A percentile compares a stretch with the other conserved stretches of the same genome.
phyloP scores from a whole-genome alignment of 2,329 filamentous ascomycete genomes.

The Aspergillus pseudoglaucus region DNA sequence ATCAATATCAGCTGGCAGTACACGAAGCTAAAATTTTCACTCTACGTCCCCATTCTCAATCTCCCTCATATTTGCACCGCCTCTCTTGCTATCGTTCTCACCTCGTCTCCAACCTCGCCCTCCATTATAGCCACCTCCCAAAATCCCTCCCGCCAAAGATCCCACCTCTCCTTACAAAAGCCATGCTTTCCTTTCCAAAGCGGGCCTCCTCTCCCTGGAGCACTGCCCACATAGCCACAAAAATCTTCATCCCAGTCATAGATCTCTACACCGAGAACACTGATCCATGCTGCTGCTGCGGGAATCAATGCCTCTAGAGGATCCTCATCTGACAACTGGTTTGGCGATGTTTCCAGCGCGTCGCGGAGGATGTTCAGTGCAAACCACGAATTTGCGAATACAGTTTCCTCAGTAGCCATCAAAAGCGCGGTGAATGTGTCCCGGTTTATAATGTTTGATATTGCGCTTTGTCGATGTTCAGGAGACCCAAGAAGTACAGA shows the following conservation, averaged over 20 bases:
- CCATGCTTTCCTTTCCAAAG: conserved; percentile 9
- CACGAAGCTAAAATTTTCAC: too few species aligned
- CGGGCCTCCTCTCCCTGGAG: conserved; percentile 6
- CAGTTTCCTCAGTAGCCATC: conserved; percentile 5
- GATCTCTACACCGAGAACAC: conserved; percentile 7
- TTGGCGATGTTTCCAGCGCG: conserved; percentile 5
- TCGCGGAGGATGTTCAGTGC: conserved; percentile 4
- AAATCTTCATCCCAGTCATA: conserved; percentile 9
- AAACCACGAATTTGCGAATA: conserved; percentile 7
- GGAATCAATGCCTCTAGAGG: conserved; percentile 5
- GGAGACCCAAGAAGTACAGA: background rate
- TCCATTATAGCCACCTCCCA: conserved; percentile 3
- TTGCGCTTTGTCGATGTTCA: background rate
- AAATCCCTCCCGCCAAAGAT: conserved; percentile 9
- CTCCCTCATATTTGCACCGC: conserved; percentile 8
- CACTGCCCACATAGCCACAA: background rate
- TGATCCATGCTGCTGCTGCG: conserved; percentile 9
- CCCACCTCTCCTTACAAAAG: conserved; percentile 8
- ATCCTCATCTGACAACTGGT: background rate
- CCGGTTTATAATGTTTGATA: conserved; percentile 1
- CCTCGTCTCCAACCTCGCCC: background rate
- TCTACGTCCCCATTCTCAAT: conserved; percentile 7
- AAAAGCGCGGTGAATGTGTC: conserved; percentile 7
- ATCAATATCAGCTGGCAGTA: too few species aligned
- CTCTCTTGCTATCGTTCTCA: conserved; percentile 2